Evolutionary conservation across 176 grass and related monocot genomes (phyloP).

Genomic region (Microstegium vimineum): DNA sequence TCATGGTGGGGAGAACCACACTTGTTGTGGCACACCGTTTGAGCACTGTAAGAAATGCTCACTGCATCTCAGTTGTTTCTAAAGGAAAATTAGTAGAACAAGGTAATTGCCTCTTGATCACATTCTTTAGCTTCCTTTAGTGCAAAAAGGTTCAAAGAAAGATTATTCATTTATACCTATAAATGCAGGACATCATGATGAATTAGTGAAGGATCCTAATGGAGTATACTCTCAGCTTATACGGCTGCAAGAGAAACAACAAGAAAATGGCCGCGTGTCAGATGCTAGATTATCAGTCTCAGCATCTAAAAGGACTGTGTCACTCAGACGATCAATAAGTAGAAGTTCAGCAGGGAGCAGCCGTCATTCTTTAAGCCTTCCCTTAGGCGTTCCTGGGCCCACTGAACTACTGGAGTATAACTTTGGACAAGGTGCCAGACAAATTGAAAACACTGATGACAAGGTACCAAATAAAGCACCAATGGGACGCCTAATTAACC

Average conservation of each 20-base stretch:
- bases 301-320: constrained; percentile 10
- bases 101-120: constrained; percentile 33
- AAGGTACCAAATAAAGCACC: constrained; percentile 22
- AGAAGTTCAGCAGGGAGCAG: constrained; percentile 29
- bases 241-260: constrained; percentile 28
- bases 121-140: constrained; percentile 1
- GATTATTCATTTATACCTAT: background rate
- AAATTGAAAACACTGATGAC: background rate
- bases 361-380: background rate
- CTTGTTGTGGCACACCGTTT: constrained; percentile 53
- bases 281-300: constrained; percentile 19
- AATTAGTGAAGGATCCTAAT: constrained; percentile 23
- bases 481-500: constrained; percentile 25
- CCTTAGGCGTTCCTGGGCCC: background rate
- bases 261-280: background rate
- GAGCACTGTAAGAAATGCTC: constrained; percentile 42
- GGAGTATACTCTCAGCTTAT: constrained; percentile 43
- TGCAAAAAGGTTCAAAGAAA: background rate
- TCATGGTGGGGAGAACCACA: constrained; percentile 46
- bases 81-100: constrained; percentile 71
- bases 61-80: constrained; percentile 54
- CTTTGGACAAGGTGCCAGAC: background rate
- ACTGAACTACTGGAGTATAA: constrained; percentile 14
- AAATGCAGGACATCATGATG: constrained; percentile 36
- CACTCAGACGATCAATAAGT: constrained; percentile 6